These are phyloP conservation scores for Chlorella sp. DNA, from an alignment of 139 green algal species.

Conservation along the genomic window DNA sequence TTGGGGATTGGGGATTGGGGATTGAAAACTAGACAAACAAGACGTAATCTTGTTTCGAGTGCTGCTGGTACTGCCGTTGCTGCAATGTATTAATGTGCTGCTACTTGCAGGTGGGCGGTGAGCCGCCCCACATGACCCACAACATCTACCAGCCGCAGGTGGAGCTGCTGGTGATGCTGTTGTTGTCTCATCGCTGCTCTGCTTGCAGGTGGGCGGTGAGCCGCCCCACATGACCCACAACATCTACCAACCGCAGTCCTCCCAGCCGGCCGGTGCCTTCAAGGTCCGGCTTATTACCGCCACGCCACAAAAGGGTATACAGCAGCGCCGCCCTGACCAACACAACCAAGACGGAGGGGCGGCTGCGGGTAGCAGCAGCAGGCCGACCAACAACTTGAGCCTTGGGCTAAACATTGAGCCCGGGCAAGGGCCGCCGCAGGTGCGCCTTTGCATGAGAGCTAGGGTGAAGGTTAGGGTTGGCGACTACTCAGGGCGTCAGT, in stretches of 20 bases:
- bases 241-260: not conserved
- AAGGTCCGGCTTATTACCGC: not conserved
- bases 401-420: not conserved
- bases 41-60: too few relatives aligned
- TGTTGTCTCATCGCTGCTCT: too few relatives aligned
- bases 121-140: not conserved
- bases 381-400: not conserved
- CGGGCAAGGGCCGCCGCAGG: not conserved
- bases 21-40: too few relatives aligned
- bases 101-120: not conserved
- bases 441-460: too few relatives aligned
- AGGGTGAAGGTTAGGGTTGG: too few relatives aligned
- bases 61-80: not conserved
- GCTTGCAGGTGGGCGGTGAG: not conserved
- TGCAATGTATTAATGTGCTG: too few relatives aligned
- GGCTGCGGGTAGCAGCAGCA: not conserved
- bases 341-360: too few relatives aligned
- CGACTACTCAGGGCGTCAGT: too few relatives aligned
- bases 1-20: too few relatives aligned
- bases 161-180: not conserved
- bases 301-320: not conserved
- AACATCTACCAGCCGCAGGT: constrained; percentile 6
- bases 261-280: not conserved
- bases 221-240: not conserved
- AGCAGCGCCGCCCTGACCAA: not conserved